A percentile compares a stretch with the other conserved stretches of the same genome.
Conservation (phyloP, 768 basidiomycete species). For the Paxillus rubicundulus region DNA sequence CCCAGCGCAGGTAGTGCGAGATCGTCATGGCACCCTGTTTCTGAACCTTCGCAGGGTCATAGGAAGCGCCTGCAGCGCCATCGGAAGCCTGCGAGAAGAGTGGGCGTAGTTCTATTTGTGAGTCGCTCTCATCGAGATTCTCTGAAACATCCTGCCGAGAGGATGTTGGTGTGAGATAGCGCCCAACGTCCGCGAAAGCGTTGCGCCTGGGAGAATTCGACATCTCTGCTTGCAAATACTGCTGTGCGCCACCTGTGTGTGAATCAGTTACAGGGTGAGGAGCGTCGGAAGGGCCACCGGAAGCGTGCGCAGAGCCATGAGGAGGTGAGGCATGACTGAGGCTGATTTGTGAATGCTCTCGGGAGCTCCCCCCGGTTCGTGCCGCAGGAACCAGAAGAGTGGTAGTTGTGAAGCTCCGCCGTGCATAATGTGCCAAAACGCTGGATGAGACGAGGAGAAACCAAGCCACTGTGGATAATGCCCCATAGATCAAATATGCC, state of each 20-base stretch:
- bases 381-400: not conserved
- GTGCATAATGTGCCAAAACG: constrained; percentile 20
- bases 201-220: no score
- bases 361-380: not conserved
- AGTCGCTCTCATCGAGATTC: not conserved
- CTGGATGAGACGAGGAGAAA: constrained; percentile 30
- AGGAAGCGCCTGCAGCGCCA: no score
- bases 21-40: not conserved
- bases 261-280: not conserved
- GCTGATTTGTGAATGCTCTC: not conserved
- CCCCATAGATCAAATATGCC: constrained; percentile 30
- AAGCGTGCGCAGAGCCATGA: not conserved
- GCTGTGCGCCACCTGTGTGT: not conserved
- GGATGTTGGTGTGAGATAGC: not conserved
- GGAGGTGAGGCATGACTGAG: not conserved
- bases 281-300: not conserved
- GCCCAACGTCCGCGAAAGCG: not conserved
- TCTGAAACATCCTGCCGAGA: not conserved
- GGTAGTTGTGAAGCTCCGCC: not conserved
- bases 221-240: not conserved
- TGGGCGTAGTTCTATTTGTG: not conserved
- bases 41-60: no score
- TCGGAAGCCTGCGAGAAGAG: not conserved
- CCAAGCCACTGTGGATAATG: constrained; percentile 30
- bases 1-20: constrained; percentile 23